Base-by-base conservation (phyloP, 2,329 filamentous ascomycete genomes). In the Exophiala oligosperma region DNA sequence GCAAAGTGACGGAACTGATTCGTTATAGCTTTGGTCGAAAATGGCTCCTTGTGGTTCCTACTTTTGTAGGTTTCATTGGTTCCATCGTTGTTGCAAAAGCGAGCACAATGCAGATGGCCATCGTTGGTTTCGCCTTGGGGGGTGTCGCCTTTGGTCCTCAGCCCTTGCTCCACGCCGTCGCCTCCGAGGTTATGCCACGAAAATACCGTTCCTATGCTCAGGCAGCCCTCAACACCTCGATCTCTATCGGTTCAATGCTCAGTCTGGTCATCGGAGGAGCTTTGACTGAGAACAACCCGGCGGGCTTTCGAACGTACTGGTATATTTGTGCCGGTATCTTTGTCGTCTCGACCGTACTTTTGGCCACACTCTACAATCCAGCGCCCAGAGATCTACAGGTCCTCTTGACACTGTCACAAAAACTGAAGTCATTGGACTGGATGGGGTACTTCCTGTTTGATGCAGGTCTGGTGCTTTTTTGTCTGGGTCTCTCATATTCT, bases 401-500 rank as follows among this genome's bases (percentile, higher is more conserved):
- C 26, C 4, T 24, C 54, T 38, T 28, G 43, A 41, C 50, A 2
- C 14, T 47, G 21, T 21, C 17, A 2, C 17, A 47, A 21, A 47
- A 47, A 21, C 23, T 47, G 4, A 21, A 24, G 8, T 24, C 7
- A 9, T 21, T 47, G 6, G 44, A 47, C 44, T 47, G 44, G 44
- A 28, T 47, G 8, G 44, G 44, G 6, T 47, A 24, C 44, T 47
- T 47, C 44, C 79, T 97, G 52, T 97, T 97, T 74, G 95, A 96
- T 70, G 90, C 93, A 0, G 86, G 87, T 0, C 80, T 97, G 12
- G 90, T 96, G 23, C 89, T 97, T 1, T 97, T 93, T 93, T 91
- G 86, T 59, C 97, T 97, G 68, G 92, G 92, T 2, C 96, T 84
- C 32, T 81, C 81, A 0, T 85, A 82, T 82, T 83, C 76, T 17